Evolutionary conservation across 2,329 filamentous ascomycete genomes (phyloP).

Genomic region (Simplicillium sp.): DNA sequence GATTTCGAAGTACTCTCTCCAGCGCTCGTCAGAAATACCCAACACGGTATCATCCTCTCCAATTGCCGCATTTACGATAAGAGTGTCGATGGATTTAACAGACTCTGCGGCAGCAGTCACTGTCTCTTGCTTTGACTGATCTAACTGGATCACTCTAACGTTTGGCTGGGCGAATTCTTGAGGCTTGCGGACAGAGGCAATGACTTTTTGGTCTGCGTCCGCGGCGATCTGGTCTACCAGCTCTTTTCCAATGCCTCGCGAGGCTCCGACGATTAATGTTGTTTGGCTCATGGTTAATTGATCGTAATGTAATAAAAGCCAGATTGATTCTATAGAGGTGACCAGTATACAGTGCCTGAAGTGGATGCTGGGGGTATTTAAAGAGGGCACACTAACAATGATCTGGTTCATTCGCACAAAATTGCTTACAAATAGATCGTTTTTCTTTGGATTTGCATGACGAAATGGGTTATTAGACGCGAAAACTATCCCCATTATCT

Average conservation of each 20-base stretch:
- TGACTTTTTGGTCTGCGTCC: neutral
- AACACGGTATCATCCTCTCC: slow-evolving; percentile 2
- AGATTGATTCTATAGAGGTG: too few species aligned
- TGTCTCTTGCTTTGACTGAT: slow-evolving; percentile 4
- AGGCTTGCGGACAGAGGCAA: slow-evolving; percentile 1
- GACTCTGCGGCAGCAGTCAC: slow-evolving; percentile 1
- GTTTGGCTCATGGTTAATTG: slow-evolving; percentile 1
- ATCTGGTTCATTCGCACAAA: neutral
- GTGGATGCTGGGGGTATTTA: too few species aligned
- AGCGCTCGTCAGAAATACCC: slow-evolving; percentile 3
- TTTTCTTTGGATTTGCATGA: neutral
- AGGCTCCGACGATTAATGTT: slow-evolving; percentile 6
- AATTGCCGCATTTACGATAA: slow-evolving; percentile 5
- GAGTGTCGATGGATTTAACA: slow-evolving; percentile 5
- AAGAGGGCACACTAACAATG: too few species aligned
- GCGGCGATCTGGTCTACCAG: slow-evolving; percentile 4
- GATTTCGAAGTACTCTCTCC: slow-evolving; percentile 5
- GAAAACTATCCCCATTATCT: too few species aligned
- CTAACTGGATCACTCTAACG: slow-evolving; percentile 1
- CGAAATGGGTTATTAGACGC: too few species aligned
- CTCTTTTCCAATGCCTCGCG: slow-evolving; percentile 3
- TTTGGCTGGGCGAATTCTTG: neutral
- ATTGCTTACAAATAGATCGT: neutral
- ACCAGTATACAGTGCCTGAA: too few species aligned
- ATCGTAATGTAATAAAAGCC: too few species aligned